A percentile compares a stretch with the other conserved stretches of the same genome.
Conservation (phyloP, 2,329 filamentous ascomycete species). For the Diaporthe ampelina region DNA sequence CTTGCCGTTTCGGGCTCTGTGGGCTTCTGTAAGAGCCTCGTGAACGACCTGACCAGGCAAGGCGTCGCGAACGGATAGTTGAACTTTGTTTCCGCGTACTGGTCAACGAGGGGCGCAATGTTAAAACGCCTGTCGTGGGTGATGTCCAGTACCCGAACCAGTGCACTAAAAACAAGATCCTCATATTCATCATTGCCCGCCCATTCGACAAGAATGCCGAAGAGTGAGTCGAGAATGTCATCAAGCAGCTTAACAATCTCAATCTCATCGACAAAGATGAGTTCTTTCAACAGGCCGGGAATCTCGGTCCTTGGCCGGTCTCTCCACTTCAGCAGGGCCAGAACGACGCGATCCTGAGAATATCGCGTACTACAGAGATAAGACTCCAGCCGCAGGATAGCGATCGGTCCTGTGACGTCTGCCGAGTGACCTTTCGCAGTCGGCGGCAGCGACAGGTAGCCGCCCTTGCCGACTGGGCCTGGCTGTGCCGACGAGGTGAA, state of each 20-base stretch:
- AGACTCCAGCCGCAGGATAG: constrained; percentile 83
- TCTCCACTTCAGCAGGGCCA: constrained; percentile 89
- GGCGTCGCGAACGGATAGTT: constrained; percentile 94
- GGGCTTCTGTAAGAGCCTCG: constrained; percentile 84
- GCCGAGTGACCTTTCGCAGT: constrained; percentile 76
- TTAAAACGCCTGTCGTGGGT: constrained; percentile 96
- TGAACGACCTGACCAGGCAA: constrained; percentile 89
- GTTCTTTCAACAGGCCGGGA: constrained; percentile 80
- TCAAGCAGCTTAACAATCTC: constrained; percentile 95
- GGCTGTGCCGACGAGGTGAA: constrained; percentile 79
- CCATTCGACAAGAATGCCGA: constrained; percentile 91
- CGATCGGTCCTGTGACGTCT: constrained; percentile 84
- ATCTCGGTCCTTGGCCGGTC: constrained; percentile 80
- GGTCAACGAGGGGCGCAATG: constrained; percentile 88
- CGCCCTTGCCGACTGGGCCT: constrained; percentile 79
- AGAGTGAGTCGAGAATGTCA: constrained; percentile 91
- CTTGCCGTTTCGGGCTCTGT: constrained; percentile 87
- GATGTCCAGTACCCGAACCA: constrained; percentile 92
- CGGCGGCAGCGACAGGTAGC: constrained; percentile 90
- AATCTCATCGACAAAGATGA: constrained; percentile 95
- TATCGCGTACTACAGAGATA: constrained; percentile 95
- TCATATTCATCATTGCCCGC: constrained; percentile 94
- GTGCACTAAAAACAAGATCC: constrained; percentile 89
- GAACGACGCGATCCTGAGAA: constrained; percentile 89
- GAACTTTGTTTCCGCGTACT: constrained; percentile 90